Base-by-base conservation (phyloP, 176 grass and related monocot genomes). In the Puccinellia tenuiflora region DNA sequence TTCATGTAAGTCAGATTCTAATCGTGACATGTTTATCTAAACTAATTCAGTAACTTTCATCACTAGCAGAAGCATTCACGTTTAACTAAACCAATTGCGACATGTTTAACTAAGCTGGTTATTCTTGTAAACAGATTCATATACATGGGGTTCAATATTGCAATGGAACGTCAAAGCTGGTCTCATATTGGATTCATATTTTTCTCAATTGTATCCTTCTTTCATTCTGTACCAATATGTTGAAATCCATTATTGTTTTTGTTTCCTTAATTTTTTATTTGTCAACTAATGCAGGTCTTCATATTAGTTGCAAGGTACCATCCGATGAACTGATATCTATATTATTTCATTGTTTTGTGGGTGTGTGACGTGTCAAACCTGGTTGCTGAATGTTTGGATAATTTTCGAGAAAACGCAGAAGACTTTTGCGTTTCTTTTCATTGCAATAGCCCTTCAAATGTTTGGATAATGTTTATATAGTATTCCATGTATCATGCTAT, bases 61-160 rank as follows among this genome's bases (percentile, higher is more conserved):
- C n/a, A n/a, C n/a, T n/a, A n/a, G n/a, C n/a, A n/a, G n/a, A n/a
- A n/a, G n/a, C n/a, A n/a, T n/a, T n/a, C n/a, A n/a, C n/a, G n/a
- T n/a, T n/a, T n/a, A n/a, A n/a, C n/a, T n/a, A n/a, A n/a, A n/a
- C n/a, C n/a, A n/a, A n/a, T n/a, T n/a, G n/a, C n/a, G n/a, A n/a
- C n/a, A n/a, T n/a, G n/a, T n/a, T n/a, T n/a, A n/a, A n/a, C n/a
- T 85, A 77, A 90, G 1, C 77, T 56, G 39, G 20, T 33, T 48
- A 52, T 81, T 53, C 79, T 81, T 87, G 20, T 29, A 46, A 87
- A 76, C 90, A 97, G 92, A 79, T 97, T 97, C 76, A 98, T 98
- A 90, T 98, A 98, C 55, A 98, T 98, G 96, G 96, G 96, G 51
- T 93, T 98, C 63, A 87, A 98, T 90, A 98, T 98, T 88, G 91